These are phyloP conservation scores for Trametes polyzona DNA, from an alignment of 1,284 basidiomycete genomes.

Conservation along the genomic window DNA sequence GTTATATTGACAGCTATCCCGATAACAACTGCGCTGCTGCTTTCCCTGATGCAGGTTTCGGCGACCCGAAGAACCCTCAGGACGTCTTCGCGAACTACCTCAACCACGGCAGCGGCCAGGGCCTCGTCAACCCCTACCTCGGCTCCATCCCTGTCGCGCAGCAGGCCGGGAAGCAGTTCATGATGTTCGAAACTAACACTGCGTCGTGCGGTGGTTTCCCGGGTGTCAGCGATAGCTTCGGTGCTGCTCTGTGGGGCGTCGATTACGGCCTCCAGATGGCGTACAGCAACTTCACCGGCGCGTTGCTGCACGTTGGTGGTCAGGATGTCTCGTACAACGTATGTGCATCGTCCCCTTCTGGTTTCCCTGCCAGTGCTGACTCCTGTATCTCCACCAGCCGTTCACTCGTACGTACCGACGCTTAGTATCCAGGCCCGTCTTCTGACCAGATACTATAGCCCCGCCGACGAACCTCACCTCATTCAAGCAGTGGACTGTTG, in stretches of 20 bases:
- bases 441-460: conserved; percentile 37
- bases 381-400: conserved; percentile 26
- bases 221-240: conserved; percentile 62
- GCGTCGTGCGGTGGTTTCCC: conserved; percentile 61
- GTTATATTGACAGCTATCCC: conserved; percentile 43
- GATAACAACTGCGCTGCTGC: conserved; percentile 65
- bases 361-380: not conserved
- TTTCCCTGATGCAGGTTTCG: conserved; percentile 34
- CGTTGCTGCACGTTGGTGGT: conserved; percentile 66
- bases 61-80: conserved; percentile 46
- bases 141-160: conserved; percentile 49
- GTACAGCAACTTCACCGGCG: conserved; percentile 58
- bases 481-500: conserved; percentile 64
- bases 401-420: conserved; percentile 50
- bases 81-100: conserved; percentile 58
- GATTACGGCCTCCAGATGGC: conserved; percentile 72
- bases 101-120: conserved; percentile 52
- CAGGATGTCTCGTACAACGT: conserved; percentile 70
- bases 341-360: too few relatives aligned
- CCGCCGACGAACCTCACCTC: conserved; percentile 64
- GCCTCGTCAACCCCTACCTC: conserved; percentile 53
- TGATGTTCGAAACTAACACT: conserved; percentile 63
- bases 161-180: conserved; percentile 43
- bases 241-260: conserved; percentile 71
- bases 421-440: not conserved